Evolutionary conservation across 2,329 filamentous ascomycete species (phyloP).

Genomic region (Graphiopsis chlorocephala): DNA sequence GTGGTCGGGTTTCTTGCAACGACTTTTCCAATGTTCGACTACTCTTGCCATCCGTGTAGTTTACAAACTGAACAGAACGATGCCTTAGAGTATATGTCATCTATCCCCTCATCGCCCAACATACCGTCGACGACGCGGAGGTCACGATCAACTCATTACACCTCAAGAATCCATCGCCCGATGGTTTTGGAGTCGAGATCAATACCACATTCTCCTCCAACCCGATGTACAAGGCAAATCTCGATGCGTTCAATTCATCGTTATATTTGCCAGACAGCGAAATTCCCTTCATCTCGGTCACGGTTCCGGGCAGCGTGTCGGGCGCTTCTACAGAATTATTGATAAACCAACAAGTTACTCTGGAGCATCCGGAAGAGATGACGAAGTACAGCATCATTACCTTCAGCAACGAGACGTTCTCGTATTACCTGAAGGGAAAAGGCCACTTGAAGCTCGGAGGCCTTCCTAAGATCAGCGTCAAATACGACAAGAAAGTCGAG

Average conservation of each 20-base stretch:
- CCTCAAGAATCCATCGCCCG: slow-evolving; percentile 50
- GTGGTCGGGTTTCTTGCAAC: neutral
- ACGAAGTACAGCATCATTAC: slow-evolving; percentile 49
- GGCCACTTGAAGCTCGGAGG: slow-evolving; percentile 51
- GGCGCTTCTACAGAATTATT: slow-evolving; percentile 42
- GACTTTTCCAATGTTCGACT: neutral
- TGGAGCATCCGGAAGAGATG: slow-evolving; percentile 48
- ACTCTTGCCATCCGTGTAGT: neutral
- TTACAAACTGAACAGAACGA: neutral
- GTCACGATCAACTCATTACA: slow-evolving; percentile 50
- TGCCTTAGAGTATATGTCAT: slow-evolving; percentile 50
- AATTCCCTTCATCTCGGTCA: slow-evolving; percentile 43
- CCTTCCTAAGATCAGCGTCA: slow-evolving; percentile 50
- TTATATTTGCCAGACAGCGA: slow-evolving; percentile 46
- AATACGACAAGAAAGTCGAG: slow-evolving; percentile 53
- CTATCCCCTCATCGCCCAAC: slow-evolving; percentile 58
- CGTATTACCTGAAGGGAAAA: slow-evolving; percentile 51
- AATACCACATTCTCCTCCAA: neutral
- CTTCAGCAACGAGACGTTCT: slow-evolving; percentile 49
- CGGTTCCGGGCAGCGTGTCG: slow-evolving; percentile 46
- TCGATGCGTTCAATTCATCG: slow-evolving; percentile 53
- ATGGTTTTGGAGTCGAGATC: slow-evolving; percentile 25
- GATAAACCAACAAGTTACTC: slow-evolving; percentile 44
- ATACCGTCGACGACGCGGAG: slow-evolving; percentile 51
- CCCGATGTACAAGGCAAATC: slow-evolving; percentile 52